Evolutionary conservation across 2,329 filamentous ascomycete genomes (phyloP).

Genomic region (Colletotrichum sp.): DNA sequence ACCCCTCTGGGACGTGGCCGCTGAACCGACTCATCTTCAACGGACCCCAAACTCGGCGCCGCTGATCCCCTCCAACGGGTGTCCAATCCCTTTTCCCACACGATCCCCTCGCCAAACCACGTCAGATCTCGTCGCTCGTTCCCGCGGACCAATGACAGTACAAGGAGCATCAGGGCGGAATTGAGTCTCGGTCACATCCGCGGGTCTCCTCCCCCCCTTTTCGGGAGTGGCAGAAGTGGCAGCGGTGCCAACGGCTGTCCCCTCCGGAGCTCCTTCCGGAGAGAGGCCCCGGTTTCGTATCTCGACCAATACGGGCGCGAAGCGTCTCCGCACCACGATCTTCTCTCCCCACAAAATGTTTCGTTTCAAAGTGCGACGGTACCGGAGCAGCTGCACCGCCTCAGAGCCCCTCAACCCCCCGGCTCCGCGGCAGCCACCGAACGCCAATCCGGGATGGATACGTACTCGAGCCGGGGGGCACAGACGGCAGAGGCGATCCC

Average conservation of each 20-base stretch:
- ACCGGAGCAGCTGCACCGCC: background rate
- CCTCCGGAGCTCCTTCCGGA: slow-evolving; percentile 1
- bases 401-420: background rate
- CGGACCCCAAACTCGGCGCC: background rate
- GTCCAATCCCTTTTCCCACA: background rate
- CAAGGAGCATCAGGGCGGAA: background rate
- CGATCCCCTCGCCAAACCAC: background rate
- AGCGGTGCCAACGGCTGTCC: background rate
- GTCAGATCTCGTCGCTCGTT: background rate
- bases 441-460: background rate
- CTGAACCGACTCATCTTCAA: background rate
- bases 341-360: slow-evolving; percentile 2
- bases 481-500: background rate
- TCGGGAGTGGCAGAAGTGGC: background rate
- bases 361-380: slow-evolving; percentile 8
- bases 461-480: background rate
- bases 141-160: background rate
- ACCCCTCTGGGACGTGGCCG: background rate
- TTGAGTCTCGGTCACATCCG: slow-evolving; percentile 12
- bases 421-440: background rate
- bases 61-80: slow-evolving; percentile 6
- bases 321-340: background rate
- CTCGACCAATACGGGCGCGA: background rate
- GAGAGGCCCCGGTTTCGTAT: slow-evolving; percentile 4
- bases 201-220: background rate